phyloP scores from a whole-genome alignment of 176 grass and related monocot genomes.

The Oryza australiensis region DNA sequence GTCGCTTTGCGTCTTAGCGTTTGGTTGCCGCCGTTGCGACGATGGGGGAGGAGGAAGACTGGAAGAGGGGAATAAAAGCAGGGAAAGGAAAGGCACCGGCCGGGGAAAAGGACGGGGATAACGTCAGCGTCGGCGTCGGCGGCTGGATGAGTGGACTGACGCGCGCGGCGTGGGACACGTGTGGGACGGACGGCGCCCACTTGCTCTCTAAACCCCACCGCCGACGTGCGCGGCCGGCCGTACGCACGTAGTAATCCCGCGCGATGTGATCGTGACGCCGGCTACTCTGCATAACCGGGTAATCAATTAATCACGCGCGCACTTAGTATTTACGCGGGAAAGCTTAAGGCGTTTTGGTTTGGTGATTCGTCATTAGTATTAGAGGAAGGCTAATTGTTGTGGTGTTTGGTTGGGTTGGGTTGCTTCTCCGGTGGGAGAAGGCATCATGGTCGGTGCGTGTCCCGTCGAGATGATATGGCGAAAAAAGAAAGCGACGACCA shows the following conservation, averaged over 20 bases:
- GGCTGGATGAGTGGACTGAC: conserved; percentile 34
- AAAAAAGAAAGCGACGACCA: conserved; percentile 27
- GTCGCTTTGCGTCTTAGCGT: conserved; percentile 39
- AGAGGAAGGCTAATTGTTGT: not conserved
- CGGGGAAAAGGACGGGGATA: conserved; percentile 7
- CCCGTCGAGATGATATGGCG: conserved; percentile 22
- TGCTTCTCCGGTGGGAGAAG: conserved; percentile 40
- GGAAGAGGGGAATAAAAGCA: conserved; percentile 17
- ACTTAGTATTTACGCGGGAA: not conserved
- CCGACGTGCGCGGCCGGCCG: not conserved
- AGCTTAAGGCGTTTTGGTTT: not conserved
- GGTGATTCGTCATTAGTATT: not conserved
- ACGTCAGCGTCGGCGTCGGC: not conserved
- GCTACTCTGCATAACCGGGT: not conserved
- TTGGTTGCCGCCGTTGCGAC: not conserved
- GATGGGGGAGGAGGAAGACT: not conserved
- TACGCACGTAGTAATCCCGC: not conserved
- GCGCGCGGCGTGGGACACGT: conserved; percentile 18
- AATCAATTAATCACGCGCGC: not conserved
- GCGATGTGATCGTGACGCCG: not conserved
- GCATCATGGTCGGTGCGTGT: conserved; percentile 45
- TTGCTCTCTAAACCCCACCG: not conserved
- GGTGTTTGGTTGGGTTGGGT: not conserved
- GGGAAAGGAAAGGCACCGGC: conserved; percentile 13
- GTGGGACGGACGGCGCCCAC: conserved; percentile 17